A percentile compares a stretch with the other conserved stretches of the same genome.
Conservation (phyloP, 768 basidiomycete genomes). For the Strobilomyces echinocephalus region DNA sequence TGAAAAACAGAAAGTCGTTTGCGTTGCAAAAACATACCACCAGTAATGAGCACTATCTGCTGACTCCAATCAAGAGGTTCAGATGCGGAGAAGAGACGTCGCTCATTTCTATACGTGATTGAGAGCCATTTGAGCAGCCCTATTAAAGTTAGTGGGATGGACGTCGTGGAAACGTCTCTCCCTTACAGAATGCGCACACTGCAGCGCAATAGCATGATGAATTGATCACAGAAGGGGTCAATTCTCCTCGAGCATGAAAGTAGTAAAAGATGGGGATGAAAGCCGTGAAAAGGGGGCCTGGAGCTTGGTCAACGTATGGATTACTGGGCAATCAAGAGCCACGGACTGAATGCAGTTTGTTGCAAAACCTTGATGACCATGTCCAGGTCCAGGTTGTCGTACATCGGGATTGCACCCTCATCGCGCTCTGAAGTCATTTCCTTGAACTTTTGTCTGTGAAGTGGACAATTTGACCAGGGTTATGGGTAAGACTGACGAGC, state of each 20-base stretch:
- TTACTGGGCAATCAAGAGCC: not conserved
- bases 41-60: conserved; percentile 87
- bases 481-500: not conserved
- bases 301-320: conserved; percentile 4
- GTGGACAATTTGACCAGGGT: not conserved
- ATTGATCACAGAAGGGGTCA: conserved; percentile 47
- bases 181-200: conserved; percentile 67
- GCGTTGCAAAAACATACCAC: conserved; percentile 51
- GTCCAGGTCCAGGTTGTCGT: conserved; percentile 73
- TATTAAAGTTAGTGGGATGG: conserved; percentile 25
- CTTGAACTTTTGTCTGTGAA: not conserved
- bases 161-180: not conserved
- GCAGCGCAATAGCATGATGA: conserved; percentile 53
- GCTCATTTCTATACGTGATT: conserved; percentile 69
- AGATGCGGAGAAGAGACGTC: conserved; percentile 56
- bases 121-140: conserved; percentile 72
- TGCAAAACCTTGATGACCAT: conserved; percentile 72
- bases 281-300: conserved; percentile 82
- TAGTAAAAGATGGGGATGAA: conserved; percentile 76
- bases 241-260: conserved; percentile 58
- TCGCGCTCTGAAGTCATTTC: conserved; percentile 15
- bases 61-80: conserved; percentile 75
- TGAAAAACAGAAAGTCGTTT: not conserved
- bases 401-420: conserved; percentile 46
- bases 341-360: conserved; percentile 76